These are phyloP conservation scores for Miscanthus sacchariflorus DNA, from an alignment of 202 grass and related monocot genomes.

Conservation along the genomic window DNA sequence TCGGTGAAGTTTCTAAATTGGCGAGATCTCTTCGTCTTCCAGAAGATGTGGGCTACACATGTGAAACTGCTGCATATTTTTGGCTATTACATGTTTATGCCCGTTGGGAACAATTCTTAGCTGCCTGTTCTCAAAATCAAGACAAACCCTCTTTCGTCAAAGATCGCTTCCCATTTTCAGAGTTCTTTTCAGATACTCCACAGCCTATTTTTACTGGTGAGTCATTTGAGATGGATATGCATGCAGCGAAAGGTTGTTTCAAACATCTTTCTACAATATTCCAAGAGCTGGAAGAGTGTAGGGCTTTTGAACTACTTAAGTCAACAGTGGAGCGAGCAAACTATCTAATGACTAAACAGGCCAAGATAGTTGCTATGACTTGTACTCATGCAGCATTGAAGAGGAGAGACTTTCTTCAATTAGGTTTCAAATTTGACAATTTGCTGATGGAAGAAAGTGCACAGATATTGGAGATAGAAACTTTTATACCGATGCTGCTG, in stretches of 20 bases:
- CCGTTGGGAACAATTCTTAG: constrained; percentile 92
- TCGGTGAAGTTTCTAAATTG: constrained; percentile 89
- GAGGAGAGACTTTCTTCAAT: constrained; percentile 94
- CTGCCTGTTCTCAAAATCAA: constrained; percentile 69
- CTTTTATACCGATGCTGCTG: constrained; percentile 96
- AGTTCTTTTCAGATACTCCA: constrained; percentile 76
- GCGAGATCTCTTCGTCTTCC: constrained; percentile 84
- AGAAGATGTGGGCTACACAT: constrained; percentile 94
- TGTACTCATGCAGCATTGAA: constrained; percentile 98
- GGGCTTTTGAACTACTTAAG: constrained; percentile 97
- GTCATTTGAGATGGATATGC: constrained; percentile 94
- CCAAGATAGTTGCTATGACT: constrained; percentile 99
- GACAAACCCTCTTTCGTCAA: constrained; percentile 83
- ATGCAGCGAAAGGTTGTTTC: constrained; percentile 92
- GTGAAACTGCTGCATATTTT: constrained; percentile 96
- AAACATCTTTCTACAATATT: constrained; percentile 94
- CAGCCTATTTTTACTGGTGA: constrained; percentile 80
- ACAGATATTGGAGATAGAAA: constrained; percentile 98
- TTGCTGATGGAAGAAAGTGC: constrained; percentile 99
- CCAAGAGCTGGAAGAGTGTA: constrained; percentile 98
- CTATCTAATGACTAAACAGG: constrained; percentile 99
- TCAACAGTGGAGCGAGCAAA: constrained; percentile 94
- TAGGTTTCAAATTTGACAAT: constrained; percentile 98
- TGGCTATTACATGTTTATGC: constrained; percentile 98
- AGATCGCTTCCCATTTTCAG: constrained; percentile 85